phyloP scores from a whole-genome alignment of 768 basidiomycete species.

The Lentinus tigrinus region DNA sequence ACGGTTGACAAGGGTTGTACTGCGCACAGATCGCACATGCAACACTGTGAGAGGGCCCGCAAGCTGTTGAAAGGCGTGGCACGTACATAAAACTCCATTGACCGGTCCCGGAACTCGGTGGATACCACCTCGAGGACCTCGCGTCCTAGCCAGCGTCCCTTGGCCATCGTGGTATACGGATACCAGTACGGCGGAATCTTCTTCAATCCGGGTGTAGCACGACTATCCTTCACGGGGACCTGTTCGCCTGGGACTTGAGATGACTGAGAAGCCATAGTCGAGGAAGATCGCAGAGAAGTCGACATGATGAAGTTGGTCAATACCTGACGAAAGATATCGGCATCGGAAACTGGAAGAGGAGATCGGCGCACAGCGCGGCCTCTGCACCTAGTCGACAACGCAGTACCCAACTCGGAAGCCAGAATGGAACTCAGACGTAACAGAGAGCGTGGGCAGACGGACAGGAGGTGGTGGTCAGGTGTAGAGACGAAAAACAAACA shows the following conservation, averaged over 20 bases:
- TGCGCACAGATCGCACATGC: background rate
- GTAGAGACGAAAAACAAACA: no score
- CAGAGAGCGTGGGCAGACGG: background rate
- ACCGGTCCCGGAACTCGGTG: slow-evolving; percentile 91
- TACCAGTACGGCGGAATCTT: slow-evolving; percentile 91
- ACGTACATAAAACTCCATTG: slow-evolving; percentile 94
- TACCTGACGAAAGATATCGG: slow-evolving; percentile 57
- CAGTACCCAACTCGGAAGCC: slow-evolving; percentile 7
- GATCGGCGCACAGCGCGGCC: slow-evolving; percentile 28
- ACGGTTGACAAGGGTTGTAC: background rate
- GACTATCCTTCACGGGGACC: background rate
- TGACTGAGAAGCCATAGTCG: slow-evolving; percentile 25
- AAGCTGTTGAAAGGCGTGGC: background rate
- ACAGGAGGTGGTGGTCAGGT: no score
- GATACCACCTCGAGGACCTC: slow-evolving; percentile 90
- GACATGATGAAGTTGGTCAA: slow-evolving; percentile 51
- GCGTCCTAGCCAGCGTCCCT: slow-evolving; percentile 84
- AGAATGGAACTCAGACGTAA: background rate
- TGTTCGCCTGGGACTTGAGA: background rate
- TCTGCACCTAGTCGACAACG: slow-evolving; percentile 6
- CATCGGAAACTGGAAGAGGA: slow-evolving; percentile 48
- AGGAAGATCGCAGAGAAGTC: slow-evolving; percentile 42
- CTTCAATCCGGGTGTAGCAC: slow-evolving; percentile 49
- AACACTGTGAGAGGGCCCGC: background rate
- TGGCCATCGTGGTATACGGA: slow-evolving; percentile 91